Evolutionary conservation across 1,284 basidiomycete genomes (phyloP).

Genomic region (Austropuccinia psidii): DNA sequence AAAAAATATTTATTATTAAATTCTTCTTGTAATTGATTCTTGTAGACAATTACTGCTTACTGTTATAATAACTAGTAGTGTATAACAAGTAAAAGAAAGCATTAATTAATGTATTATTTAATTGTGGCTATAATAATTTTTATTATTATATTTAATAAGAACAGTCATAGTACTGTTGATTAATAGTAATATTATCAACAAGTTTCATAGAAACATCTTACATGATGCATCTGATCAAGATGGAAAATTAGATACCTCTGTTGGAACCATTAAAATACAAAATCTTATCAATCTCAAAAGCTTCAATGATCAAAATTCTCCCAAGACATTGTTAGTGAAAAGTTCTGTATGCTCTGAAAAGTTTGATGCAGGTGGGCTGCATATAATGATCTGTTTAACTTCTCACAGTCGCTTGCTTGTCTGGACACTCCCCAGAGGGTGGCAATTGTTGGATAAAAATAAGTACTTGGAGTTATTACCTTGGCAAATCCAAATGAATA

Average conservation of each 20-base stretch:
- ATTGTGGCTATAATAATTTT: too few relatives aligned
- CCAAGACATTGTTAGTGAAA: neutral
- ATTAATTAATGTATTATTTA: too few relatives aligned
- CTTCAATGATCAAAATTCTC: neutral
- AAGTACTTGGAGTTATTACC: neutral
- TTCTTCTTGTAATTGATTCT: too few relatives aligned
- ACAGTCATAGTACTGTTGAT: too few relatives aligned
- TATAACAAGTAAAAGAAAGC: too few relatives aligned
- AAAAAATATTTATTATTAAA: too few relatives aligned
- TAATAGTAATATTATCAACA: too few relatives aligned
- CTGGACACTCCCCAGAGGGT: conserved; percentile 3
- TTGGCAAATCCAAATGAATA: neutral
- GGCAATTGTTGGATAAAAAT: too few relatives aligned
- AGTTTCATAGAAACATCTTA: too few relatives aligned
- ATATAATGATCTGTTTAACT: neutral
- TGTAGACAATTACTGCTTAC: too few relatives aligned
- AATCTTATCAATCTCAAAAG: conserved; percentile 1
- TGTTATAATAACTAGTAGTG: too few relatives aligned
- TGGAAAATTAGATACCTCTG: neutral
- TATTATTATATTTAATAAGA: too few relatives aligned
- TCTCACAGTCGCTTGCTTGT: conserved; percentile 12
- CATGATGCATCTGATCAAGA: neutral
- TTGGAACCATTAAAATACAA: neutral
- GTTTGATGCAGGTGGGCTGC: neutral
- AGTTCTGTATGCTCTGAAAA: neutral